Evolutionary conservation across 208 protist species (phyloP).

Genomic region (Blastocrithidia nonstop): DNA sequence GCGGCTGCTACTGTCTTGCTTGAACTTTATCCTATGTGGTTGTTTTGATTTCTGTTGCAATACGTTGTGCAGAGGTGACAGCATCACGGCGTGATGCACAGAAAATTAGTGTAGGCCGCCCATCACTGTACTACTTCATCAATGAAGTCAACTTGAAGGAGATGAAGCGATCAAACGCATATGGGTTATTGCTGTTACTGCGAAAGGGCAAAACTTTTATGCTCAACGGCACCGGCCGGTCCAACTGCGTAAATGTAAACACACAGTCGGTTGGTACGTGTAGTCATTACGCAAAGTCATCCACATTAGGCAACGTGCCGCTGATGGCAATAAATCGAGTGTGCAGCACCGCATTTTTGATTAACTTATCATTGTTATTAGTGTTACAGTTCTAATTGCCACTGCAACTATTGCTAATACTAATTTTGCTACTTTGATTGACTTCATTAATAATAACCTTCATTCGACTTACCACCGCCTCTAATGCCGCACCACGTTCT

Average conservation of each 20-base stretch:
- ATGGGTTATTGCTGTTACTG: slow-evolving; percentile 58
- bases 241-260: slow-evolving; percentile 43
- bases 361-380: background rate
- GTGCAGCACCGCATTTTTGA: background rate
- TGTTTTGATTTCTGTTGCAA: slow-evolving; percentile 36
- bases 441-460: no score
- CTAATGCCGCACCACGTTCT: slow-evolving; percentile 78
- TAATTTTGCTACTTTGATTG: slow-evolving; percentile 1
- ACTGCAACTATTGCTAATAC: background rate
- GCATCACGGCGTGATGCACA: slow-evolving; percentile 74
- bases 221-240: slow-evolving; percentile 71
- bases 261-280: slow-evolving; percentile 21
- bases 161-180: slow-evolving; percentile 83
- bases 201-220: slow-evolving; percentile 56
- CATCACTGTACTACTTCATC: slow-evolving; percentile 54
- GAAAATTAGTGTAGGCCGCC: slow-evolving; percentile 79
- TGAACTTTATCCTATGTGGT: slow-evolving; percentile 16
- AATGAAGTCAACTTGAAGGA: slow-evolving; percentile 76
- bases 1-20: no score
- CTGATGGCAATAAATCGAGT: slow-evolving; percentile 81
- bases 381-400: background rate
- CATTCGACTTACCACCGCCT: slow-evolving; percentile 86
- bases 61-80: slow-evolving; percentile 34
- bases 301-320: slow-evolving; percentile 86
- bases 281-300: slow-evolving; percentile 84